Evolutionary conservation across 768 basidiomycete species (phyloP), one percentile per base, ranked within the genome.

Genomic region (Amanita muscaria): DNA sequence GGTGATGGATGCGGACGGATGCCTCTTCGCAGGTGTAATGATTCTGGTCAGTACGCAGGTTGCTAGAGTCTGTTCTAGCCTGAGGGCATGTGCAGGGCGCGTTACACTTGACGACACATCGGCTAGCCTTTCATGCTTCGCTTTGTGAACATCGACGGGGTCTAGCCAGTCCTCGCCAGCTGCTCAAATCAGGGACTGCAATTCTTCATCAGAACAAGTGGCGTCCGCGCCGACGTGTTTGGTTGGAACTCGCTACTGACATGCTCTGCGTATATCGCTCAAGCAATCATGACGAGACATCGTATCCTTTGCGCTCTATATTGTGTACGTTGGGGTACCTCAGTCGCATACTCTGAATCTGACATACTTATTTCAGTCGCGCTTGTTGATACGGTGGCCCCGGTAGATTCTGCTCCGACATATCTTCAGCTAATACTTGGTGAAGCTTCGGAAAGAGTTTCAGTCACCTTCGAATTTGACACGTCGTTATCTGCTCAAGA

Each of bases 121-220:
- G 81, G 3, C 49, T 83, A 15, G 63, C 77, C 0, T 84, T 84
- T 56, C 80, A 83, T 52, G 81, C 81, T 2, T 70, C 78, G 8
- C 57, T 84, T 15, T 67, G 77, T 12, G 65, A 74, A 0, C 64
- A 66, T 19, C 55, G 59, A n/a, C 62, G 67, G 4, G 66, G 59
- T 34, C 46, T 62, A 27, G 46, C 50, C 6, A 51, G 55, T 10
- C 46, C 56, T 5, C 57, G 63, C 16, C 60, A 68, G 30, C 47
- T 73, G 14, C 59, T 82, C 36, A 74, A 70, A 52, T 51, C 71
- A 11, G 80, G 79, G 1, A 59, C 76, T 2, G 74, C 71, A 3
- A 61, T 69, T 1, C 58, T 77, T 22, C 72, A 71, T 46, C 60
- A 68, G 9, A 64, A 63, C 41, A 72, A 69, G 36, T 64, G 65